Conservation (phyloP, 768 basidiomycete species). For the Suillus decipiens region DNA sequence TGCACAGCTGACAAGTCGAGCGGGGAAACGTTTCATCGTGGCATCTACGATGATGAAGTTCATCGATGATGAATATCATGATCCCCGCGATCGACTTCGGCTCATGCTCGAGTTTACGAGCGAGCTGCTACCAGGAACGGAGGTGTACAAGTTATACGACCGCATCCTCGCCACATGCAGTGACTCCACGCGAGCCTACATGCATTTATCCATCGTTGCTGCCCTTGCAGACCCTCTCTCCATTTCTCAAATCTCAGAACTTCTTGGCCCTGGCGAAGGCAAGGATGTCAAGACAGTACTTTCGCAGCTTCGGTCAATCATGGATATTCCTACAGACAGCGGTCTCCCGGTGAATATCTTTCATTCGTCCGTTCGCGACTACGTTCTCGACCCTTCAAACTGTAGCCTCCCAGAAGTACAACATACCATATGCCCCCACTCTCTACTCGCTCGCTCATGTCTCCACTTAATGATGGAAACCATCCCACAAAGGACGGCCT, state of each 20-base stretch:
- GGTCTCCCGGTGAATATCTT: neutral
- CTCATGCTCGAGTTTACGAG: neutral
- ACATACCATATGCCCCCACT: neutral
- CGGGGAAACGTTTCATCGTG: neutral
- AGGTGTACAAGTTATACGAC: neutral
- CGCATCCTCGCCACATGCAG: neutral
- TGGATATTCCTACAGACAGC: neutral
- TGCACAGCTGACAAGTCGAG: neutral
- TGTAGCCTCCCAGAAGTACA: neutral
- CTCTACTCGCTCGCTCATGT: neutral
- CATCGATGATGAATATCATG: neutral
- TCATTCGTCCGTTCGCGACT: neutral
- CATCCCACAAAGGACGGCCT: neutral
- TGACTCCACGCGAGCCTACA: neutral
- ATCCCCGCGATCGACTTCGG: neutral
- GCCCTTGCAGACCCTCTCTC: neutral
- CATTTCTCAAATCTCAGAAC: neutral
- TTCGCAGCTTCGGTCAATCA: neutral
- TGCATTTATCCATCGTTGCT: neutral
- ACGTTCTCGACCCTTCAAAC: neutral
- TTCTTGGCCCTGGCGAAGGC: slow-evolving; percentile 1
- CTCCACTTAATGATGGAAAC: neutral
- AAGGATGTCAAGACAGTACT: neutral
- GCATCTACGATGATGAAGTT: neutral
- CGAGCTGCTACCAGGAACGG: neutral